Evolutionary conservation across 1,284 basidiomycete genomes (phyloP), one percentile per base, ranked within the genome.

Genomic region (Malassezia pachydermatis): DNA sequence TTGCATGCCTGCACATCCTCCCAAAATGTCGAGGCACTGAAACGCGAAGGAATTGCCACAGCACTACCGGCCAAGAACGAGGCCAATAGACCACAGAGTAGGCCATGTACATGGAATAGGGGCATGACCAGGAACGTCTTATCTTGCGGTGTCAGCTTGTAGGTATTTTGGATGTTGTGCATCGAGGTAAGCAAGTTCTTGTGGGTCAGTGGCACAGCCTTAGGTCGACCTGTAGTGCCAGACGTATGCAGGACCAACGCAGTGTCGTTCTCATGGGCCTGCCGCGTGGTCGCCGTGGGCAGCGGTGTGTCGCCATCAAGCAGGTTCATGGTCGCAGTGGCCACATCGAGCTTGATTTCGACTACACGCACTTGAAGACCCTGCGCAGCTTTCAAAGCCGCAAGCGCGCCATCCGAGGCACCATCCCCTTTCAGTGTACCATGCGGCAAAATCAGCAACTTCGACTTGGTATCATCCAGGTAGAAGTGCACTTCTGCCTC

Each of bases 41-140:
- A 82, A 43, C 72, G 73, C 30, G 74, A 67, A 38, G 80, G 80
- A 64, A 83, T 78, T 52, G 82, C 78, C 3, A 79, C 76, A 53
- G 76, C 77, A 7, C 79, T 79, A 4, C 79, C 78, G 16, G 79
- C 78, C 33, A 79, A 73, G 5, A 81, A 67, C 1, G 81, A 79
- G 7, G 80, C 78, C 16, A 81, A 75, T 20, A 83, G 74, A 56
- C 80, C 81, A 46, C 79, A 78, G 24, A 81, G 76, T 36, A 82
- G 77, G 28, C 80, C 80, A 45, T 80, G 80, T 16, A 81, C 80
- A 59, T 82, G 81, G 73, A 81, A 82, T 25, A 82, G 75, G 23
- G 81, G 81, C 81, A 82, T 82, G 75, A 82, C 81, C 23, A 77
- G 69, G 58, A 74, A 76, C 9, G 74, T 74, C n/a, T 73, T 63